These are phyloP conservation scores for Cryptococcus sp. DNA, from an alignment of 1,284 basidiomycete species.

Conservation along the genomic window DNA sequence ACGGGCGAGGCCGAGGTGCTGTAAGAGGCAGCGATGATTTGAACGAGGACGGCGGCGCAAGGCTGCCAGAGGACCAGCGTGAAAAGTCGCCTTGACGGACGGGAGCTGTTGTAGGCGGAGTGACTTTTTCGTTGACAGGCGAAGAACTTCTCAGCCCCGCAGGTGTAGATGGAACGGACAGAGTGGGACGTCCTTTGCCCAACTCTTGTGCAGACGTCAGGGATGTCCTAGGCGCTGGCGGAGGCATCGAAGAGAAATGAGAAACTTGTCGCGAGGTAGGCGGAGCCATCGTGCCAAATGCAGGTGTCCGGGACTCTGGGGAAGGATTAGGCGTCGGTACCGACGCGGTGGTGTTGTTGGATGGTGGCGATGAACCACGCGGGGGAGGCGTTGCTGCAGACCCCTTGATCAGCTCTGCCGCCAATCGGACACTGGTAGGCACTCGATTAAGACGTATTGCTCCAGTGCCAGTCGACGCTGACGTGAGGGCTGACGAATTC, in stretches of 20 bases:
- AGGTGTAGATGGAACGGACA: constrained; percentile 35
- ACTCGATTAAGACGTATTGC: constrained; percentile 58
- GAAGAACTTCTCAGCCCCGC: constrained; percentile 25
- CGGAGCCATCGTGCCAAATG: constrained; percentile 1
- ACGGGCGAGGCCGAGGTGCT: constrained; percentile 27
- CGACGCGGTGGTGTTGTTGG: constrained; percentile 21
- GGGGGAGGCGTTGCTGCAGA: constrained; percentile 16
- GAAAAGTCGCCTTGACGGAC: neutral
- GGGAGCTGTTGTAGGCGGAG: constrained; percentile 3
- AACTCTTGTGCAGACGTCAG: constrained; percentile 10
- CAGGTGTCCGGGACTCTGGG: constrained; percentile 18
- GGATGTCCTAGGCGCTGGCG: constrained; percentile 12
- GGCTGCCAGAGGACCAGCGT: constrained; percentile 5
- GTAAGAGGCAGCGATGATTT: constrained; percentile 24
- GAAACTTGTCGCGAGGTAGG: constrained; percentile 11
- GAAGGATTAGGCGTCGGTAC: constrained; percentile 39
- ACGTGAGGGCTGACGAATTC: constrained; percentile 26
- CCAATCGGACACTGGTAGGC: constrained; percentile 58
- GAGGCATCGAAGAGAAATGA: constrained; percentile 21
- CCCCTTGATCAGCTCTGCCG: constrained; percentile 54
- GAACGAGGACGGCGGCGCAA: constrained; percentile 30
- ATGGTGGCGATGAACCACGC: constrained; percentile 13
- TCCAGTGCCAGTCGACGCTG: constrained; percentile 33
- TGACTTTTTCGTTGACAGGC: constrained; percentile 5
- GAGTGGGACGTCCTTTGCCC: constrained; percentile 24